Conservation (phyloP, 495 filamentous ascomycete genomes). For the Talaromyces liani region DNA sequence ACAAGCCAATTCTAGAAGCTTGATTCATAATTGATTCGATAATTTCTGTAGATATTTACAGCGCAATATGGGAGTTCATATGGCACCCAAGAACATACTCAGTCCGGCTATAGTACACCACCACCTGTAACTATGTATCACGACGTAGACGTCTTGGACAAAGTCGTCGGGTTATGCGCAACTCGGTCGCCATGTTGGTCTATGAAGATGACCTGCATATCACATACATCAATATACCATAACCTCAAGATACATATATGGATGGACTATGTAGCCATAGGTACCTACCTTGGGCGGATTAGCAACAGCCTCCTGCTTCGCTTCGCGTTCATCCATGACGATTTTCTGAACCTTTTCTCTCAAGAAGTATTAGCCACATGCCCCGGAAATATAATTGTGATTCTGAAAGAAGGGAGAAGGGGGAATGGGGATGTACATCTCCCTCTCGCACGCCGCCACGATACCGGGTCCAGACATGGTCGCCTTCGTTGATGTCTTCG, state of each 20-base stretch:
- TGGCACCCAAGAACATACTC: background rate
- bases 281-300: conserved; percentile 16
- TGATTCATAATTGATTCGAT: background rate
- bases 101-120: background rate
- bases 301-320: conserved; percentile 12
- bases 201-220: conserved; percentile 17
- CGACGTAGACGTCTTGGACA: conserved; percentile 8
- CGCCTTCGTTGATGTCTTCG: conserved; percentile 14
- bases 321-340: conserved; percentile 13
- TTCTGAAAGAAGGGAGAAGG: background rate
- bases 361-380: background rate
- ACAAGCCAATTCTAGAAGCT: background rate
- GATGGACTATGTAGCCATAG: too few species aligned
- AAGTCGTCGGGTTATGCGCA: conserved; percentile 18
- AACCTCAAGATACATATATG: background rate
- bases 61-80: background rate
- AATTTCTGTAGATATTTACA: background rate
- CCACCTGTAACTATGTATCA: background rate
- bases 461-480: conserved; percentile 14
- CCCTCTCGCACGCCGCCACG: conserved; percentile 16
- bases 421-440: conserved; percentile 12
- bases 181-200: conserved; percentile 24
- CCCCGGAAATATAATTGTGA: background rate
- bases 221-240: background rate
- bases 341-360: conserved; percentile 16